phyloP scores from a whole-genome alignment of 176 grass and related monocot genomes.

The Zea luxurians region DNA sequence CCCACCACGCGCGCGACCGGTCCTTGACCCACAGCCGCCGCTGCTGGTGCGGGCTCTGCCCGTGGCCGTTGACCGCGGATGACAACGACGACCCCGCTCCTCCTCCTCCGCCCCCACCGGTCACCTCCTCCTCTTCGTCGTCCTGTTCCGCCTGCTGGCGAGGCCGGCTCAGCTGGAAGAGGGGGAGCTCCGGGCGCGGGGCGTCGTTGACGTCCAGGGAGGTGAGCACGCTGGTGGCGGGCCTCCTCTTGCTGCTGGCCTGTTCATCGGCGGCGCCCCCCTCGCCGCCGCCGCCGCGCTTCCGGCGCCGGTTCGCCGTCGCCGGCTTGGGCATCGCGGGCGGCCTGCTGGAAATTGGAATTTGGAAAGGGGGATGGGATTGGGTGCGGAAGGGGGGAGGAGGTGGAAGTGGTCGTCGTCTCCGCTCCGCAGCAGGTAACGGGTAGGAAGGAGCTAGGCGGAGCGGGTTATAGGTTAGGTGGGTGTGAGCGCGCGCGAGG shows the following conservation, averaged over 20 bases:
- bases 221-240: conserved; percentile 26
- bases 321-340: conserved; percentile 36
- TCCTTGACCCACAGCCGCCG: background rate
- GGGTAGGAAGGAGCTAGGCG: background rate
- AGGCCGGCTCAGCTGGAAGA: conserved; percentile 36
- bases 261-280: background rate
- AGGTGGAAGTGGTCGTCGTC: background rate
- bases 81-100: background rate
- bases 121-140: background rate
- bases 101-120: background rate
- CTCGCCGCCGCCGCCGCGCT: conserved; percentile 16
- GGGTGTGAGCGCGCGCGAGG: conserved; percentile 23
- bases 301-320: conserved; percentile 25
- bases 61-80: background rate
- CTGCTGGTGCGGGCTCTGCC: background rate
- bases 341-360: background rate
- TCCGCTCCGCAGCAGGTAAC: background rate
- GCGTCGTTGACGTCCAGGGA: conserved; percentile 31
- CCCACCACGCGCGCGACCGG: background rate
- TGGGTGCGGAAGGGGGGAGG: background rate
- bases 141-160: background rate
- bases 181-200: conserved; percentile 30
- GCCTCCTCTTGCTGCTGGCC: background rate
- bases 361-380: background rate
- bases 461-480: conserved; percentile 20